Base-by-base conservation (phyloP, 2,329 filamentous ascomycete species). In the Colletotrichum noveboracense region DNA sequence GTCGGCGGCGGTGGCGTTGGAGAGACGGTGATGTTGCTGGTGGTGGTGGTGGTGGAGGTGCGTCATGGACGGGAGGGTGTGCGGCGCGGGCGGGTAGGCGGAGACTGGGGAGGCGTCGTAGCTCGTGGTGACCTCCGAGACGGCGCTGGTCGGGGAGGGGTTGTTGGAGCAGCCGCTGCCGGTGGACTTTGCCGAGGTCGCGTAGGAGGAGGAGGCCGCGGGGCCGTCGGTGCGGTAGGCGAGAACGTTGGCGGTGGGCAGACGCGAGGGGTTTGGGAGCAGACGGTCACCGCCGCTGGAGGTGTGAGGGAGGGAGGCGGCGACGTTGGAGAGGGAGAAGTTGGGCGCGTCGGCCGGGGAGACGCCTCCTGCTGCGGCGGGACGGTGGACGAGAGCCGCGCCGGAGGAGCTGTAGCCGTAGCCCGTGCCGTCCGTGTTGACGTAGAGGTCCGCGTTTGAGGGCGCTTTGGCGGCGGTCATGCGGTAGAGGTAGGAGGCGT, bases 321-420 rank as follows among this genome's bases (percentile, higher is more conserved):
- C 85, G 71, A 87, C 85, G 55, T 81, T 81, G 1, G 85, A 84
- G n/a, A 87, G 81, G 8, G 85, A 86, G 76, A 87, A 86, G 56
- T 80, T 83, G 5, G 84, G 80, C 8, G 82, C 79, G 13, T 86
- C 85, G 52, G 80, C 80, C 4, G 69, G 67, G 58, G 48, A 79
- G 21, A 78, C 18, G 21, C 77, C 2, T 80, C 18, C 43, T 52
- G 62, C 79, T 2, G 71, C 69, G 1, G 80, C 71, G 7, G 84
- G 83, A 2, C 86, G 84, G 52, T 85, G 85, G 9, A 84, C 81
- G n/a, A 87, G 78, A 36, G 77, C 77, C 5, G 78, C 55, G 10
- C 77, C 43, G 30, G 76, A 64, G 70, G 68, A 81, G 6, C 78
- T 78, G 71, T 86, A 87, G 5, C 81, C 80, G 48, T 85, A 85